Percentiles rank a stretch among this genome's conserved stretches.
These are phyloP conservation scores for Paramecium pentaurelia DNA, from an alignment of 73 alveolate genomes.

Conservation along the genomic window DNA sequence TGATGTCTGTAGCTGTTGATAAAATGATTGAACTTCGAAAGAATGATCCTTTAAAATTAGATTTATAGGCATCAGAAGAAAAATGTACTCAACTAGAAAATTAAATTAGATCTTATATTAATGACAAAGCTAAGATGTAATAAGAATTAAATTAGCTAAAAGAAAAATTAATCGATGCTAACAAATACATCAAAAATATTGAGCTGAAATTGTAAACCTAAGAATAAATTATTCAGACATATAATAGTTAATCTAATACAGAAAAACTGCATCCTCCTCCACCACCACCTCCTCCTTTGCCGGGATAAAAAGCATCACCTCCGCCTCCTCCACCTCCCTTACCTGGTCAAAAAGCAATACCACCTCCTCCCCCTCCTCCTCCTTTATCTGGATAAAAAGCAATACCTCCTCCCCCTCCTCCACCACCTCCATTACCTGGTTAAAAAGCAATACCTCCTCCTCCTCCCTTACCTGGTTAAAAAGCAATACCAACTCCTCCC, in stretches of 20 bases:
- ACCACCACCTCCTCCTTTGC: not conserved
- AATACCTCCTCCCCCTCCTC: not conserved
- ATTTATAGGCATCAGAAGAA: not conserved
- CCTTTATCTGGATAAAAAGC: not conserved
- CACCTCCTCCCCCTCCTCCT: slow-evolving; percentile 56
- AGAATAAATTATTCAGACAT: not conserved
- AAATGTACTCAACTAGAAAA: not conserved
- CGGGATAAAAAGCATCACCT: not conserved
- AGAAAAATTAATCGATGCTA: not conserved
- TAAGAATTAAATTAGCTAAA: not conserved
- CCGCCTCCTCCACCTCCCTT: not conserved
- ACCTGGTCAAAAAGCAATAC: not conserved
- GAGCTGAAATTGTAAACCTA: slow-evolving; percentile 3
- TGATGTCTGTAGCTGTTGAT: not conserved
- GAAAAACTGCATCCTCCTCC: not conserved
- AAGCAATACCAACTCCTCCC: not conserved
- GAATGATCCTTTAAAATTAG: not conserved
- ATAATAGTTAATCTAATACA: not conserved
- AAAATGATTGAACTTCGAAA: not conserved
- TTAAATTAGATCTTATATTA: not conserved
- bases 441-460: slow-evolving; percentile 7
- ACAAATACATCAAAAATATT: not conserved
- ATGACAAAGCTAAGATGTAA: not conserved
- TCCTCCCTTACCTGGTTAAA: slow-evolving; percentile 55
- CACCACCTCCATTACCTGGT: not conserved